phyloP scores from a whole-genome alignment of 371 early-diverging fungal species.

The Nematocida ironsii region DNA sequence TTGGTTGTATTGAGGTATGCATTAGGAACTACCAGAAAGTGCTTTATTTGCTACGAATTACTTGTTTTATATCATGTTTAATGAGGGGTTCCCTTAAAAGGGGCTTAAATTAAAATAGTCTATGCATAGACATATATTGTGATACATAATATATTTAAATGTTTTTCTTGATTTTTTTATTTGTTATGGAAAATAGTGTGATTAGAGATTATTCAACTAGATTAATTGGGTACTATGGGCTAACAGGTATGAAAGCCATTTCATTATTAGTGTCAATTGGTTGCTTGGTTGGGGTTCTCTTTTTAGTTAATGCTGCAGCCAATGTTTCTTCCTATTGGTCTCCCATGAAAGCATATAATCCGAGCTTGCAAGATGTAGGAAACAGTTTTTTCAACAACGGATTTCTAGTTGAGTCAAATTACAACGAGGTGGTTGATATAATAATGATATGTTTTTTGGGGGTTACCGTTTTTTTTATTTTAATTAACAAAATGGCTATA shows the following conservation, averaged over 20 bases:
- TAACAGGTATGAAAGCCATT: conserved; percentile 6
- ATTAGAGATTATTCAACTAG: neutral
- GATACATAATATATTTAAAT: neutral
- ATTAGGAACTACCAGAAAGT: no score
- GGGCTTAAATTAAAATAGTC: no score
- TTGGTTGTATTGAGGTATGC: no score
- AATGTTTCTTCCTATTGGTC: conserved; percentile 56
- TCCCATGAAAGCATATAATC: conserved; percentile 53
- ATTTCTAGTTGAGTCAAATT: neutral
- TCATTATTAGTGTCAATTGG: neutral
- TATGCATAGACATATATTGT: no score
- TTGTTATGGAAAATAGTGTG: conserved; percentile 9
- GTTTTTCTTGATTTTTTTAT: neutral
- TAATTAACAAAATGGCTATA: conserved; percentile 38
- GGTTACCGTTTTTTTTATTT: conserved; percentile 7
- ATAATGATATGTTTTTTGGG: conserved; percentile 47
- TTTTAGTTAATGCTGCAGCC: conserved; percentile 50
- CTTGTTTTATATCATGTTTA: no score
- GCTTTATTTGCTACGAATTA: no score
- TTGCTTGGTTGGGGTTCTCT: conserved; percentile 12
- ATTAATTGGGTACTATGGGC: neutral
- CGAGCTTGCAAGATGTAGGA: conserved; percentile 22
- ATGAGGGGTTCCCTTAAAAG: no score
- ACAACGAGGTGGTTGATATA: conserved; percentile 23
- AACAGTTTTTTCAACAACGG: conserved; percentile 46